phyloP scores from a whole-genome alignment of 2,329 filamentous ascomycete genomes.

The Pseudogymnoascus sp. region DNA sequence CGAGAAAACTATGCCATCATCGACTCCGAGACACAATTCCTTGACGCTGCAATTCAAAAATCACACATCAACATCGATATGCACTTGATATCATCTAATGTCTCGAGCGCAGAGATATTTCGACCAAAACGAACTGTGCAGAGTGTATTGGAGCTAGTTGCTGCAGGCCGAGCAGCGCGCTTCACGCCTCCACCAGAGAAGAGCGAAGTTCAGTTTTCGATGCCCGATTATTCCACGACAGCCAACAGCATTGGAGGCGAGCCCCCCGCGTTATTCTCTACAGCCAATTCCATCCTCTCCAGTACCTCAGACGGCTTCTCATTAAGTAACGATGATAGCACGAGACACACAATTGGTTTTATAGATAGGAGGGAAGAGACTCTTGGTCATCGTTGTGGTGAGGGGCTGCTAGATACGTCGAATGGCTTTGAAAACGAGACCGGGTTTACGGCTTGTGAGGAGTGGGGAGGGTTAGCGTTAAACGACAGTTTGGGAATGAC shows the following conservation, averaged over 20 bases:
- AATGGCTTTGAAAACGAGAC: not conserved
- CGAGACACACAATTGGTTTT: not conserved
- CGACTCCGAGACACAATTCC: conserved; percentile 80
- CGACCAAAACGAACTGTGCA: not conserved
- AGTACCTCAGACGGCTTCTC: not conserved
- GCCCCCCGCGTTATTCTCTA: not conserved
- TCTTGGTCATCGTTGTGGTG: not conserved
- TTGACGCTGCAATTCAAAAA: conserved; percentile 79
- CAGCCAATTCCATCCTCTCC: not conserved
- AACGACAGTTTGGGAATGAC: not conserved
- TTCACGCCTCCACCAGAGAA: not conserved
- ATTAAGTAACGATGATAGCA: not conserved
- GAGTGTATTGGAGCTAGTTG: not conserved
- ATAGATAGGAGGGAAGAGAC: not conserved
- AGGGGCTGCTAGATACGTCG: not conserved
- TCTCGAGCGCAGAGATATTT: not conserved
- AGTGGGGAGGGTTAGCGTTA: not conserved
- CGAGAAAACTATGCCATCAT: conserved; percentile 82
- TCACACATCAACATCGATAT: conserved; percentile 47
- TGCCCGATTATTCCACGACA: not conserved
- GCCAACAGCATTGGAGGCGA: not conserved
- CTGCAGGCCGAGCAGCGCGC: not conserved
- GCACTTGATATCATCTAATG: not conserved
- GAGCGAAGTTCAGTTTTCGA: not conserved
- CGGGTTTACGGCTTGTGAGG: not conserved